These are phyloP conservation scores for Inga leiocalycina DNA, from an alignment of 306 rosid genomes.

Conservation along the genomic window DNA sequence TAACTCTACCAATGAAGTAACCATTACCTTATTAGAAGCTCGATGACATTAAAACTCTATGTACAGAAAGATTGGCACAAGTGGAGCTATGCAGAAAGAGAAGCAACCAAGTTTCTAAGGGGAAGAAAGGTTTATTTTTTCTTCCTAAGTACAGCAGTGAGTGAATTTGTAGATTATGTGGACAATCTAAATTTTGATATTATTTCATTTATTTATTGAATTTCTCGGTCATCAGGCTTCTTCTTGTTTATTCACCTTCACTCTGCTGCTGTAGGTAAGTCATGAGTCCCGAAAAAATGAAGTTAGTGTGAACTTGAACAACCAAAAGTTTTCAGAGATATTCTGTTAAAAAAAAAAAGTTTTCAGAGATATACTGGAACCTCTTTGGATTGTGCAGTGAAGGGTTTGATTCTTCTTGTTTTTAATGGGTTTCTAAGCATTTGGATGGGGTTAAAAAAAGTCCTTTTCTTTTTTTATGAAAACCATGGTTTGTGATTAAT, in stretches of 20 bases:
- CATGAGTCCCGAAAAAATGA: not conserved
- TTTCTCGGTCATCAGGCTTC: not conserved
- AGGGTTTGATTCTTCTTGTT: not conserved
- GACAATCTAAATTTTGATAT: not conserved
- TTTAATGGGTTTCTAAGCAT: not conserved
- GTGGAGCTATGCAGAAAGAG: not conserved
- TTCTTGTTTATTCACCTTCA: not conserved
- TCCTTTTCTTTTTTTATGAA: too few relatives aligned
- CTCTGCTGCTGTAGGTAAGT: not conserved
- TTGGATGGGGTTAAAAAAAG: too few relatives aligned
- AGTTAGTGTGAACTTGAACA: not conserved
- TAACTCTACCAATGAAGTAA: slow-evolving; percentile 25
- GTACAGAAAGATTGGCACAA: not conserved
- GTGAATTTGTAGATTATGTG: not conserved
- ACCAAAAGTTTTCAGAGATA: not conserved
- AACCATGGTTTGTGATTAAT: too few relatives aligned
- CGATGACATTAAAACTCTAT: not conserved
- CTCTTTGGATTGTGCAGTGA: not conserved
- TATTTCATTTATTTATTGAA: not conserved
- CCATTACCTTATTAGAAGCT: slow-evolving; percentile 36
- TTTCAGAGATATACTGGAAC: not conserved
- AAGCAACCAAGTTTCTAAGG: not conserved
- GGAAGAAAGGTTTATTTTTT: not conserved
- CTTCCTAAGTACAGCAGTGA: not conserved
- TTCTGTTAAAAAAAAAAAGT: not conserved